Conservation (phyloP, 2,329 filamentous ascomycete species). For the Huntiella omanensis region DNA sequence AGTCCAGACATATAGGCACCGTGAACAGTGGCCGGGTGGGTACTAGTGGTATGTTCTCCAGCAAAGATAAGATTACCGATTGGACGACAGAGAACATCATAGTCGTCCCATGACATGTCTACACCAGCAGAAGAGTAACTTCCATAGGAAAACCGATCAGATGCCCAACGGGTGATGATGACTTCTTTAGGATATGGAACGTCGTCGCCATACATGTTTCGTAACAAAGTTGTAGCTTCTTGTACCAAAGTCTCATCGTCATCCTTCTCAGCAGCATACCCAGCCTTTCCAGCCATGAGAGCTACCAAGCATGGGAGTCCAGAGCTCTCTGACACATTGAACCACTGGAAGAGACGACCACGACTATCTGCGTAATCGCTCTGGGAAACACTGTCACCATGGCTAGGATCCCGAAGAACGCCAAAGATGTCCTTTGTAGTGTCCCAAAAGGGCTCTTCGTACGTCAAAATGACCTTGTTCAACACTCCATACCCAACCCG, state of each 20-base stretch:
- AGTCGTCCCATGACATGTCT: slow-evolving; percentile 66
- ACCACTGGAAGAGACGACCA: slow-evolving; percentile 95
- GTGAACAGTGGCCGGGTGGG: slow-evolving; percentile 90
- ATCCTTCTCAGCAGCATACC: slow-evolving; percentile 65
- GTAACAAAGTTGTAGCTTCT: slow-evolving; percentile 64
- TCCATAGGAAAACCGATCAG: slow-evolving; percentile 76
- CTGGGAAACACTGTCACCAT: slow-evolving; percentile 42
- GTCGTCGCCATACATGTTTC: slow-evolving; percentile 49
- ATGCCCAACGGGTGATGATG: slow-evolving; percentile 81
- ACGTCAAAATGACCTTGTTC: slow-evolving; percentile 90
- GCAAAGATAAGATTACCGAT: slow-evolving; percentile 87
- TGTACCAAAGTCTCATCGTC: slow-evolving; percentile 56
- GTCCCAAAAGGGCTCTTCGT: slow-evolving; percentile 83
- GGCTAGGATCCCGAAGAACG: slow-evolving; percentile 55
- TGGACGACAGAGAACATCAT: slow-evolving; percentile 71
- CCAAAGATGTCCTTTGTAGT: slow-evolving; percentile 82
- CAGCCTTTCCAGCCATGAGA: slow-evolving; percentile 89
- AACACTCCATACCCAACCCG: slow-evolving; percentile 82
- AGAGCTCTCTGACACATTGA: slow-evolving; percentile 81
- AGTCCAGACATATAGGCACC: slow-evolving; percentile 89
- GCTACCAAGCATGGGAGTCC: slow-evolving; percentile 77
- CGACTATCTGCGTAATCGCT: slow-evolving; percentile 46
- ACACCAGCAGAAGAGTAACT: slow-evolving; percentile 91
- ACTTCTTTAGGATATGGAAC: slow-evolving; percentile 70
- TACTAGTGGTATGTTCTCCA: slow-evolving; percentile 88